phyloP scores from a whole-genome alignment of 352 stramenopile species.

The Phytophthora pisi region DNA sequence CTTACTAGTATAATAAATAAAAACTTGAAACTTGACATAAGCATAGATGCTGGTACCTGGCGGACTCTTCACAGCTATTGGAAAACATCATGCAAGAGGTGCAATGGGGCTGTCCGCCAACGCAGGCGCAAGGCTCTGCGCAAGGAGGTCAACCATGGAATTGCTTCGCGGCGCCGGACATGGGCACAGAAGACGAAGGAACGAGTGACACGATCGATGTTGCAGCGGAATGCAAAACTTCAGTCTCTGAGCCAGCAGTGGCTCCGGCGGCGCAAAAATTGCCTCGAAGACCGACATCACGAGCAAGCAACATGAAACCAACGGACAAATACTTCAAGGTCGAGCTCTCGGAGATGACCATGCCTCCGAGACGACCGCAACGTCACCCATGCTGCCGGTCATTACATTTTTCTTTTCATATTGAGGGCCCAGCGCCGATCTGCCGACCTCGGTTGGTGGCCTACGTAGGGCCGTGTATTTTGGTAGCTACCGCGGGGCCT shows the following conservation, averaged over 20 bases:
- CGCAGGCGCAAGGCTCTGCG: background rate
- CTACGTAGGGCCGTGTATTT: background rate
- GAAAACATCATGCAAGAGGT: background rate
- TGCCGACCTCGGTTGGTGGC: background rate
- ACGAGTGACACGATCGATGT: background rate
- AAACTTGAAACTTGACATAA: too few species aligned
- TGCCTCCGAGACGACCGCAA: too few species aligned
- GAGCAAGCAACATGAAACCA: too few species aligned
- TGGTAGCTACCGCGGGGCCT: constrained; percentile 1
- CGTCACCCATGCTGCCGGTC: too few species aligned
- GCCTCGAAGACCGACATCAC: too few species aligned
- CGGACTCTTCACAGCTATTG: background rate
- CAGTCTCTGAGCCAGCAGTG: too few species aligned
- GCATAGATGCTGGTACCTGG: background rate
- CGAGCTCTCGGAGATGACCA: too few species aligned
- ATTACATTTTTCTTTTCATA: background rate
- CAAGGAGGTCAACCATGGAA: background rate
- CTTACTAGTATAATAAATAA: too few species aligned
- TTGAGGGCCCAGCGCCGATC: background rate
- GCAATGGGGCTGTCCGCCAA: background rate
- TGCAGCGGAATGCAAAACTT: too few species aligned
- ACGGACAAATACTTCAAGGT: too few species aligned
- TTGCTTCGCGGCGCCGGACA: background rate
- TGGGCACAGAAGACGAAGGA: background rate
- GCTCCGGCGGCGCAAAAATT: too few species aligned